phyloP scores from a whole-genome alignment of 768 basidiomycete species.

The Sporobolomyces phaffii region DNA sequence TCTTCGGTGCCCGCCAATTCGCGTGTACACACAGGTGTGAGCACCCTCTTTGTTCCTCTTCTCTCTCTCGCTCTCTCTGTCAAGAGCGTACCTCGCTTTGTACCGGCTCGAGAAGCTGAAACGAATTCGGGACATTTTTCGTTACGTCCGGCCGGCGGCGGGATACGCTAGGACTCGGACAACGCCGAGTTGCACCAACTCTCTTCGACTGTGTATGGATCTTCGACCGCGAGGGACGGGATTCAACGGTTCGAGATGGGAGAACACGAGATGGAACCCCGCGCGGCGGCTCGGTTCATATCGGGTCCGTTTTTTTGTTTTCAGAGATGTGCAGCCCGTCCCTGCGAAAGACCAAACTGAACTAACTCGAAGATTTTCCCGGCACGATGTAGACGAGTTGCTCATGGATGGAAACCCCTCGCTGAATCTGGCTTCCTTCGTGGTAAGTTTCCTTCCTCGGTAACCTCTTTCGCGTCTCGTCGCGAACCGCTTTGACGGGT shows the following conservation, averaged over 20 bases:
- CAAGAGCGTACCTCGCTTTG: too few relatives aligned
- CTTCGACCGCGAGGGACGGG: conserved; percentile 8
- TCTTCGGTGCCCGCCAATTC: conserved; percentile 3
- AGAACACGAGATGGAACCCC: conserved; percentile 35
- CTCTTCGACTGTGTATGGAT: conserved; percentile 35
- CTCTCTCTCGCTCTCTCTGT: background rate
- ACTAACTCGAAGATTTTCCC: background rate
- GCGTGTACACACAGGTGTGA: background rate
- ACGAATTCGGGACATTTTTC: too few relatives aligned
- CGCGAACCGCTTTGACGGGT: background rate
- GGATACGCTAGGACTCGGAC: background rate
- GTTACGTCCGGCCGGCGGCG: background rate
- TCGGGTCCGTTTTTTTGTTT: background rate
- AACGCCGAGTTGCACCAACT: conserved; percentile 2
- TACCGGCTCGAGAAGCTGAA: too few relatives aligned
- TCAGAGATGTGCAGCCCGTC: too few relatives aligned
- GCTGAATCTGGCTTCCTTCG: conserved; percentile 32
- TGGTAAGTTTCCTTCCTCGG: background rate
- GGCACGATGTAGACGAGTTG: conserved; percentile 30
- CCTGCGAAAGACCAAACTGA: too few relatives aligned
- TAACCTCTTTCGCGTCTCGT: background rate
- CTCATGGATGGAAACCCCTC: conserved; percentile 38
- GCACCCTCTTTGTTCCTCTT: too few relatives aligned
- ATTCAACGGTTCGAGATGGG: conserved; percentile 35
- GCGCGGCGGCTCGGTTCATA: conserved; percentile 25